Evolutionary conservation across 2,329 filamentous ascomycete species (phyloP).

Genomic region (Paraphoma sp.): DNA sequence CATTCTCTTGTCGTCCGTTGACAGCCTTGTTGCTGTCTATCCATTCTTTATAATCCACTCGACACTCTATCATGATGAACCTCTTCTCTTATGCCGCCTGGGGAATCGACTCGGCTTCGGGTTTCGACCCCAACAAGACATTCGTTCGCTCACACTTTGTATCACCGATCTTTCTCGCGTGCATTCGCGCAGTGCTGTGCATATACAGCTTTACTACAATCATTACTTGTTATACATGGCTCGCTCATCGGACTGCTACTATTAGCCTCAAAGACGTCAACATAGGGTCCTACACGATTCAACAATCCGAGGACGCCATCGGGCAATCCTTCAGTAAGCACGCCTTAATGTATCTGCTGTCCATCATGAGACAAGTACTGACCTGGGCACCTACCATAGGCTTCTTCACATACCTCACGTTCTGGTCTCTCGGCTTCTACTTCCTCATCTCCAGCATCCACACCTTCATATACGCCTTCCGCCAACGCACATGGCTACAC

Average conservation of each 20-base stretch:
- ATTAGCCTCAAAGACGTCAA: slow-evolving; percentile 33
- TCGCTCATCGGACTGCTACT: slow-evolving; percentile 34
- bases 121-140: slow-evolving; percentile 59
- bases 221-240: slow-evolving; percentile 70
- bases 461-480: slow-evolving; percentile 65
- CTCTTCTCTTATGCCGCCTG: slow-evolving; percentile 25
- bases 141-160: slow-evolving; percentile 83
- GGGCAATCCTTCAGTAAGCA: slow-evolving; percentile 65
- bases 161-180: slow-evolving; percentile 65
- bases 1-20: not conserved
- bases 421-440: slow-evolving; percentile 83
- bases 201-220: slow-evolving; percentile 73
- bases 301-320: slow-evolving; percentile 63
- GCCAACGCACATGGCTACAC: slow-evolving; percentile 39
- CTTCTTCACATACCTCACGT: slow-evolving; percentile 81
- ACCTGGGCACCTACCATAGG: slow-evolving; percentile 45
- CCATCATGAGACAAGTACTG: too few relatives aligned
- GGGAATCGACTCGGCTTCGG: slow-evolving; percentile 20
- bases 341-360: slow-evolving; percentile 50
- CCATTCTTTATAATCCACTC: not conserved
- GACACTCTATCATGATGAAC: slow-evolving; percentile 12
- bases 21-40: slow-evolving; percentile 1
- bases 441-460: slow-evolving; percentile 70
- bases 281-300: slow-evolving; percentile 61
- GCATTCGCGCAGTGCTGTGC: slow-evolving; percentile 56